Evolutionary conservation across 441 rosid genomes (phyloP).

Genomic region (Raphanus hybrid): DNA sequence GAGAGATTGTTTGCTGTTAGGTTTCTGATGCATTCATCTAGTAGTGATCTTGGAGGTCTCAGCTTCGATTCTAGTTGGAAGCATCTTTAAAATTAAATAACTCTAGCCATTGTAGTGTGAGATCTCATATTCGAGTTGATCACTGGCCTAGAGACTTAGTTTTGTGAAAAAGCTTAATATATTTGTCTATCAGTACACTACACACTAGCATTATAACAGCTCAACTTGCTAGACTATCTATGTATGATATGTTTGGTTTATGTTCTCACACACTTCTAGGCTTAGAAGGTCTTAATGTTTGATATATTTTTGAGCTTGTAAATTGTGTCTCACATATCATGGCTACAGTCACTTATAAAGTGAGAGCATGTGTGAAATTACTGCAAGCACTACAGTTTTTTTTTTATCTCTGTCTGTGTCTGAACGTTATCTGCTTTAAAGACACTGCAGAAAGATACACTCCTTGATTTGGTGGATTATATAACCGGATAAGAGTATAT

Average conservation of each 20-base stretch:
- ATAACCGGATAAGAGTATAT: background rate
- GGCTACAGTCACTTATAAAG: background rate
- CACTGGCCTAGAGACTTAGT: too few species aligned
- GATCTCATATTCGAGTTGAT: too few species aligned
- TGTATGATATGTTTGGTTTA: background rate
- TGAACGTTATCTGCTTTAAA: slow-evolving; percentile 9
- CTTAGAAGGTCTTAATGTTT: background rate
- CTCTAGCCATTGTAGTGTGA: too few species aligned
- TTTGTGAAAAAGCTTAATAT: too few species aligned
- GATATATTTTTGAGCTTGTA: slow-evolving; percentile 20
- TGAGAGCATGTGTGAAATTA: background rate
- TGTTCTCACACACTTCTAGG: background rate
- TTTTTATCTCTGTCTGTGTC: background rate
- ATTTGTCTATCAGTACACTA: too few species aligned
- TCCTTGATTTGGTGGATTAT: slow-evolving; percentile 15
- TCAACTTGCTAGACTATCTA: background rate
- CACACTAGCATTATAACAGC: background rate
- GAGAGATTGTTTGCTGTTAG: background rate
- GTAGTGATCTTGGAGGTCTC: background rate
- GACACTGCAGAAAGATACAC: slow-evolving; percentile 25
- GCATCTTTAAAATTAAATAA: background rate
- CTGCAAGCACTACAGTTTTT: background rate
- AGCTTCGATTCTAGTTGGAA: background rate
- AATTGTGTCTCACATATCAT: slow-evolving; percentile 7
- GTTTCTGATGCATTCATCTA: background rate